These are phyloP conservation scores for Russula compacta DNA, from an alignment of 768 basidiomycete species.

Conservation along the genomic window DNA sequence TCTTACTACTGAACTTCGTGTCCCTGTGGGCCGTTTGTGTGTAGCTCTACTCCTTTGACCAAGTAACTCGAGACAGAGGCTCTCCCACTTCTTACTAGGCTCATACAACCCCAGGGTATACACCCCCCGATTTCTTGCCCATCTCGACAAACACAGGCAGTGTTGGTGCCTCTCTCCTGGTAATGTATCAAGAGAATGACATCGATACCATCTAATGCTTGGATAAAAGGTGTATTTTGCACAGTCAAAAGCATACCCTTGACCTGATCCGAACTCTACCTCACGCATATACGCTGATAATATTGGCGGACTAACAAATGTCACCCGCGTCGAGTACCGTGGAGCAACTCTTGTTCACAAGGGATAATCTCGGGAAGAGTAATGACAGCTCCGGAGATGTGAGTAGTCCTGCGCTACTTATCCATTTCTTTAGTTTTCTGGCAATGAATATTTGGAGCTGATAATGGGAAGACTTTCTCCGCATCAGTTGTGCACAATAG, in stretches of 20 bases:
- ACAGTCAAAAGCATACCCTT: neutral
- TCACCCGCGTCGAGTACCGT: neutral
- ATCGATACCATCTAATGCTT: neutral
- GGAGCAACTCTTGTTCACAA: neutral
- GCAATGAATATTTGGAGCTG: neutral
- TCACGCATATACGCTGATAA: constrained; percentile 10
- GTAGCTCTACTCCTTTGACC: neutral
- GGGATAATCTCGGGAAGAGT: neutral
- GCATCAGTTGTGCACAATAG: neutral
- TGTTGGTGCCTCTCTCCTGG: neutral
- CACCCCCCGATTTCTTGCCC: neutral
- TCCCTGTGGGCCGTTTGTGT: neutral
- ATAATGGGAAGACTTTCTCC: neutral
- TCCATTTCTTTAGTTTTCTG: neutral
- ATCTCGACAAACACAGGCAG: neutral
- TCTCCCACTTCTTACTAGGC: neutral
- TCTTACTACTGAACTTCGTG: neutral
- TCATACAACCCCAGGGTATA: neutral
- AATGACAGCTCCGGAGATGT: neutral
- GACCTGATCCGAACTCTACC: neutral
- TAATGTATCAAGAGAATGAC: neutral
- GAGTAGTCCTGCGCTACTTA: neutral
- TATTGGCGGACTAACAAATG: neutral
- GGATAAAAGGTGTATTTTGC: neutral
- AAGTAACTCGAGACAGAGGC: neutral